These are phyloP conservation scores for Pyrenophora tritici-repentis DNA, from an alignment of 2,329 filamentous ascomycete genomes.

Conservation along the genomic window DNA sequence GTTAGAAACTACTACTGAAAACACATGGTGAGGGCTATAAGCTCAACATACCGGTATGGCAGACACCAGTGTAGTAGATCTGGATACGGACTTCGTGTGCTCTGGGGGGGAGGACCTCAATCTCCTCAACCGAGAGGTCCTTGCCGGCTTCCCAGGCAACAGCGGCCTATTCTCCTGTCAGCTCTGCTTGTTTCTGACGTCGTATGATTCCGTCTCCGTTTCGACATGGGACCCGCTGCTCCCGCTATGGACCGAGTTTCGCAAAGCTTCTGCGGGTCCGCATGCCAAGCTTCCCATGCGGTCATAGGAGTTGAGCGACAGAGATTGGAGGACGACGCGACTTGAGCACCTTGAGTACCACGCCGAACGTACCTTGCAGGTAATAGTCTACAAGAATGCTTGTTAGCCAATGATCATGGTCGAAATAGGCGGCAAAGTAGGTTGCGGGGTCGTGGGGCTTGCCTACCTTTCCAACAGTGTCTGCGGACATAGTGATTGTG, in stretches of 20 bases:
- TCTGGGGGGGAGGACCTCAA: conserved; percentile 87
- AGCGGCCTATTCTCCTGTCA: conserved; percentile 66
- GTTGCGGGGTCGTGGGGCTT: not conserved
- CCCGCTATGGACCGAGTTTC: too few species aligned
- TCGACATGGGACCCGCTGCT: not conserved
- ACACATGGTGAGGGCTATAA: not conserved
- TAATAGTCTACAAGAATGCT: conserved; percentile 72
- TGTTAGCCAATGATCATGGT: conserved; percentile 12
- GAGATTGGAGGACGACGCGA: not conserved
- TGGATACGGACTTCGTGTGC: conserved; percentile 96
- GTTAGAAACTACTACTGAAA: not conserved
- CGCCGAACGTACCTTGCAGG: conserved; percentile 83
- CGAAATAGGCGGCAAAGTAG: not conserved
- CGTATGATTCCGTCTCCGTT: too few species aligned
- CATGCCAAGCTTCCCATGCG: conserved; percentile 26
- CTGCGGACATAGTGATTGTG: conserved; percentile 53
- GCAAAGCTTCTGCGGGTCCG: conserved; percentile 33
- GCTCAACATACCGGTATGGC: conserved; percentile 81
- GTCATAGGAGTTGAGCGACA: not conserved
- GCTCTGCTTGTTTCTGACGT: conserved; percentile 5
- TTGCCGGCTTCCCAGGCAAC: conserved; percentile 97
- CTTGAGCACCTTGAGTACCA: not conserved
- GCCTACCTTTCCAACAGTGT: conserved; percentile 59
- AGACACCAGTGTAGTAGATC: conserved; percentile 97
- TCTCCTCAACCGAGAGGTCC: conserved; percentile 84